These are phyloP conservation scores for Alnus rubra DNA, from an alignment of 306 rosid species.

Conservation along the genomic window DNA sequence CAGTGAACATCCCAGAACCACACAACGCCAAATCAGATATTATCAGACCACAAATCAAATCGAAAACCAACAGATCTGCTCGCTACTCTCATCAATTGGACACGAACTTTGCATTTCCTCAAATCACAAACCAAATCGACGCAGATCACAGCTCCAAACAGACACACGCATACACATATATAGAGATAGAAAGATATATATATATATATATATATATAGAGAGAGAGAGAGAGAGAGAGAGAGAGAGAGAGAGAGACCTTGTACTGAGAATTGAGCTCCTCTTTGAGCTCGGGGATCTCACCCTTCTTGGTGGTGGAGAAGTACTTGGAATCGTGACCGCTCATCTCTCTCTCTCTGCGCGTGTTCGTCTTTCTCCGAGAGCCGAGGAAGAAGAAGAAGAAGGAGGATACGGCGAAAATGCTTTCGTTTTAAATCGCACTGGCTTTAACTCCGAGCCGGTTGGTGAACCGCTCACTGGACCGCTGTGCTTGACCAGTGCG, in stretches of 20 bases:
- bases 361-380: slow-evolving; percentile 23
- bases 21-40: background rate
- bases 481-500: background rate
- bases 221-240: background rate
- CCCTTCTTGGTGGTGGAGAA: slow-evolving; percentile 99
- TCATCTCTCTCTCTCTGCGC: slow-evolving; percentile 51
- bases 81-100: background rate
- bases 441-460: slow-evolving; percentile 11
- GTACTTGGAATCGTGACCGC: slow-evolving; percentile 98
- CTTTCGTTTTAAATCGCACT: background rate
- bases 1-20: background rate
- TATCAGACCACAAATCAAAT: slow-evolving; percentile 6
- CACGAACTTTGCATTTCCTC: background rate
- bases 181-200: too few relatives aligned
- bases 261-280: slow-evolving; percentile 99
- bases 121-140: slow-evolving; percentile 11
- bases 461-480: slow-evolving; percentile 13
- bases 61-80: slow-evolving; percentile 40
- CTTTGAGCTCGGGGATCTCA: slow-evolving; percentile 99
- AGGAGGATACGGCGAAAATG: slow-evolving; percentile 1
- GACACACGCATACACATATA: background rate
- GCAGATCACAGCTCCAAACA: slow-evolving; percentile 28
- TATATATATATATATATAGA: background rate
- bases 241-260: slow-evolving; percentile 54
- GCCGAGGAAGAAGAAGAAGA: slow-evolving; percentile 7